A percentile compares a stretch with the other conserved stretches of the same genome.
These are phyloP conservation scores for Talaromyces piceae DNA, from an alignment of 2,329 filamentous ascomycete species.

Conservation along the genomic window DNA sequence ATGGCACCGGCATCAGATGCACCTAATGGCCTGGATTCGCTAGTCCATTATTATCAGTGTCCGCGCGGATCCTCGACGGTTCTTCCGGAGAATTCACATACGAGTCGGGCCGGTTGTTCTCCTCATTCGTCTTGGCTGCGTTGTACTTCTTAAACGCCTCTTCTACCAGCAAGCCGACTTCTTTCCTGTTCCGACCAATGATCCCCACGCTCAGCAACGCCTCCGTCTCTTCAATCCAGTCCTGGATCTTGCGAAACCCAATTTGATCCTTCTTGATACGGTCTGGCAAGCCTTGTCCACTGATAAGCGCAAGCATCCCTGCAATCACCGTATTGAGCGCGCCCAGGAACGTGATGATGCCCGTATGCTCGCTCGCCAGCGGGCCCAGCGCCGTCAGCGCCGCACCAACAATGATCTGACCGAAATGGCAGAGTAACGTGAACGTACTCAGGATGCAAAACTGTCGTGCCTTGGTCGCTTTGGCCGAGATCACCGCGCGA, in stretches of 20 bases:
- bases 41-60: not conserved
- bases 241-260: slow-evolving; percentile 42
- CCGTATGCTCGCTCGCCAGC: slow-evolving; percentile 40
- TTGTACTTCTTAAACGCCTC: slow-evolving; percentile 13
- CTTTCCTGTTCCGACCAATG: slow-evolving; percentile 9
- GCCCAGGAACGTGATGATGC: slow-evolving; percentile 52
- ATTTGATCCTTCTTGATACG: slow-evolving; percentile 41
- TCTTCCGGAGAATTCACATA: slow-evolving; percentile 9
- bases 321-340: slow-evolving; percentile 58
- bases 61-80: slow-evolving; percentile 2
- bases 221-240: slow-evolving; percentile 47
- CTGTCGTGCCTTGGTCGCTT: slow-evolving; percentile 2
- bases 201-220: slow-evolving; percentile 9
- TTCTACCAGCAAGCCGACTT: slow-evolving; percentile 11
- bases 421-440: slow-evolving; percentile 10
- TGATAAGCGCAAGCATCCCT: slow-evolving; percentile 51
- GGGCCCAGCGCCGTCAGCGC: slow-evolving; percentile 43
- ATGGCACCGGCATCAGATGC: no score
- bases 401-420: slow-evolving; percentile 43
- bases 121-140: slow-evolving; percentile 11
- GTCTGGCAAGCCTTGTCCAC: slow-evolving; percentile 46
- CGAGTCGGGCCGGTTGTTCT: slow-evolving; percentile 9
- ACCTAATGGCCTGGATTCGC: not conserved
- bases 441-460: slow-evolving; percentile 7
- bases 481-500: slow-evolving; percentile 5